Conservation (phyloP, 768 basidiomycete genomes). For the Candolleomyces aberdarensis region DNA sequence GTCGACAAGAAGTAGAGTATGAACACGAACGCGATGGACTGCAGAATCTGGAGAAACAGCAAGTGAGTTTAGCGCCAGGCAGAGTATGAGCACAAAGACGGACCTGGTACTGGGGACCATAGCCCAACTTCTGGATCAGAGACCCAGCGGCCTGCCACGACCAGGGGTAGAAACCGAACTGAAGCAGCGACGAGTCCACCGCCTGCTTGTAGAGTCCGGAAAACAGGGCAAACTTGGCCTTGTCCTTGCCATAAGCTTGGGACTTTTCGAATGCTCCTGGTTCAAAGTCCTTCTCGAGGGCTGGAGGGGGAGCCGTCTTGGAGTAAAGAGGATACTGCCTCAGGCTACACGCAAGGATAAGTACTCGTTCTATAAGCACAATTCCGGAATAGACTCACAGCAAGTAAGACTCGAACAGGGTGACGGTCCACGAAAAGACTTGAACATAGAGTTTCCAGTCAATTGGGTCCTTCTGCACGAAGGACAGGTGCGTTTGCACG, state of each 20-base stretch:
- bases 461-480: constrained; percentile 68
- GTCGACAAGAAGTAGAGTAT: constrained; percentile 64
- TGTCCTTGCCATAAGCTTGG: constrained; percentile 88
- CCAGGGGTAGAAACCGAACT: constrained; percentile 79
- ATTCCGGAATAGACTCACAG: constrained; percentile 49
- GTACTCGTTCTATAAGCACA: neutral
- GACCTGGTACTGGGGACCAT: constrained; percentile 73
- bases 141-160: constrained; percentile 68
- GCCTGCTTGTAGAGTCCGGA: constrained; percentile 72
- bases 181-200: constrained; percentile 67
- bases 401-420: constrained; percentile 85
- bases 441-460: constrained; percentile 87
- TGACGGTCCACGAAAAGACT: constrained; percentile 68
- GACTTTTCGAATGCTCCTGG: constrained; percentile 80
- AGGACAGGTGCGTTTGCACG: constrained; percentile 63
- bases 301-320: constrained; percentile 66
- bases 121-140: constrained; percentile 52
- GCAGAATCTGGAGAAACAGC: constrained; percentile 58
- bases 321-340: constrained; percentile 87
- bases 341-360: constrained; percentile 35
- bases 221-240: constrained; percentile 77
- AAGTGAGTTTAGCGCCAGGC: neutral
- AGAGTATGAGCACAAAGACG: constrained; percentile 16
- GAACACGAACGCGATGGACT: constrained; percentile 77
- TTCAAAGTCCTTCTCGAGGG: constrained; percentile 66